A percentile compares a stretch with the other conserved stretches of the same genome.
Evolutionary conservation across 305 asterid genomes (phyloP).

Genomic region (Solanum chacoense): DNA sequence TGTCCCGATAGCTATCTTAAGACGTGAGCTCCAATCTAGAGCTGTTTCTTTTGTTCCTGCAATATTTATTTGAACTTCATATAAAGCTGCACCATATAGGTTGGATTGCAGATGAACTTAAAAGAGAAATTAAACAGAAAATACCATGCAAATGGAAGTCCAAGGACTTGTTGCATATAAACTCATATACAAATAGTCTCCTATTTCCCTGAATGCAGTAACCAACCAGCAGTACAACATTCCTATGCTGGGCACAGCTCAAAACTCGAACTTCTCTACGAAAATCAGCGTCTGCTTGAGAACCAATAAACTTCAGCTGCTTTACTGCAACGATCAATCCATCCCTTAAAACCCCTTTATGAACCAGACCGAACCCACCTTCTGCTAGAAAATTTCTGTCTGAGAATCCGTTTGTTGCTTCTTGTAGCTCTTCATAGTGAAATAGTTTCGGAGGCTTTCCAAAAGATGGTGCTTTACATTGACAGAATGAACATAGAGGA

Average conservation of each 20-base stretch:
- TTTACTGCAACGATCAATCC: conserved; percentile 66
- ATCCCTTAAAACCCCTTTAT: conserved; percentile 60
- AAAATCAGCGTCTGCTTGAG: conserved; percentile 71
- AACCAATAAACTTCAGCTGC: conserved; percentile 46
- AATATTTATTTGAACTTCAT: conserved; percentile 1
- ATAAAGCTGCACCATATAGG: conserved; percentile 1
- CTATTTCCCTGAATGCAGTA: conserved; percentile 52
- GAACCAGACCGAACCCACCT: conserved; percentile 65
- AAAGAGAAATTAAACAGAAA: conserved; percentile 1
- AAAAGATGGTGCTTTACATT: conserved; percentile 63
- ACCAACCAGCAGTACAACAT: conserved; percentile 75
- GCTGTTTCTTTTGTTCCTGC: conserved; percentile 36
- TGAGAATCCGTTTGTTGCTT: conserved; percentile 70
- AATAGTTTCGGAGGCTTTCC: conserved; percentile 78
- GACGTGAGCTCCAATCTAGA: conserved; percentile 62
- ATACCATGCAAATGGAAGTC: conserved; percentile 76
- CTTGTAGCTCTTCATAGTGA: conserved; percentile 51
- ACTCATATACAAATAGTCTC: conserved; percentile 73
- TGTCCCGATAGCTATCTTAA: conserved; percentile 73
- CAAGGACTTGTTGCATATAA: conserved; percentile 67
- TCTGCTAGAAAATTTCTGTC: conserved; percentile 49
- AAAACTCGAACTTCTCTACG: conserved; percentile 68
- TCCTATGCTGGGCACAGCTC: conserved; percentile 92
- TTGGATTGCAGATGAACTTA: neutral
- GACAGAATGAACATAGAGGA: conserved; percentile 71